A percentile compares a stretch with the other conserved stretches of the same genome.
Evolutionary conservation across 306 rosid species (phyloP).

Genomic region (Prunus fruticosa): DNA sequence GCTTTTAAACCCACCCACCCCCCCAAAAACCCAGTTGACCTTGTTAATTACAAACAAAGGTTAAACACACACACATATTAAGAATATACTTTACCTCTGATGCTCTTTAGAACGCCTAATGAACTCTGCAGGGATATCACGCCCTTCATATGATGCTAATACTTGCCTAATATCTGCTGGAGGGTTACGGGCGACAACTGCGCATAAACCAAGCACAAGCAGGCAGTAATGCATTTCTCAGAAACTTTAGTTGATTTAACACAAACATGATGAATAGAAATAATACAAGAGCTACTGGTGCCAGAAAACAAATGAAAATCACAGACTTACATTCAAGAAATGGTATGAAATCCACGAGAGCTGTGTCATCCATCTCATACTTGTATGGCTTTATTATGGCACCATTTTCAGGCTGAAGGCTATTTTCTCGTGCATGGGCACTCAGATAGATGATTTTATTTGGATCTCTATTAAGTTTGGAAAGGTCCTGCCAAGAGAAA

Average conservation of each 20-base stretch:
- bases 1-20: not conserved
- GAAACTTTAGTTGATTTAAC: slow-evolving; percentile 2
- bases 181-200: slow-evolving; percentile 90
- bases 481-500: slow-evolving; percentile 65
- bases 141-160: slow-evolving; percentile 74
- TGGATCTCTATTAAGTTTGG: slow-evolving; percentile 91
- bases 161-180: slow-evolving; percentile 92
- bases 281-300: not conserved
- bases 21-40: not conserved
- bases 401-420: slow-evolving; percentile 83
- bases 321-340: slow-evolving; percentile 81
- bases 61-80: not conserved
- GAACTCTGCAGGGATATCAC: slow-evolving; percentile 82
- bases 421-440: slow-evolving; percentile 83
- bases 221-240: slow-evolving; percentile 22
- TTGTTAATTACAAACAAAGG: not conserved
- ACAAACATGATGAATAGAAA: not conserved
- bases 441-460: slow-evolving; percentile 78
- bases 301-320: slow-evolving; percentile 9
- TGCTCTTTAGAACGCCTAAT: slow-evolving; percentile 83
- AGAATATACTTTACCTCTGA: slow-evolving; percentile 42
- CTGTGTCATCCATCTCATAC: slow-evolving; percentile 72
- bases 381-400: slow-evolving; percentile 78
- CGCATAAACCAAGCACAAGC: slow-evolving; percentile 24
- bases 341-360: slow-evolving; percentile 89